These are phyloP conservation scores for Apiotrichum gracile DNA, from an alignment of 1,284 basidiomycete species.

Conservation along the genomic window DNA sequence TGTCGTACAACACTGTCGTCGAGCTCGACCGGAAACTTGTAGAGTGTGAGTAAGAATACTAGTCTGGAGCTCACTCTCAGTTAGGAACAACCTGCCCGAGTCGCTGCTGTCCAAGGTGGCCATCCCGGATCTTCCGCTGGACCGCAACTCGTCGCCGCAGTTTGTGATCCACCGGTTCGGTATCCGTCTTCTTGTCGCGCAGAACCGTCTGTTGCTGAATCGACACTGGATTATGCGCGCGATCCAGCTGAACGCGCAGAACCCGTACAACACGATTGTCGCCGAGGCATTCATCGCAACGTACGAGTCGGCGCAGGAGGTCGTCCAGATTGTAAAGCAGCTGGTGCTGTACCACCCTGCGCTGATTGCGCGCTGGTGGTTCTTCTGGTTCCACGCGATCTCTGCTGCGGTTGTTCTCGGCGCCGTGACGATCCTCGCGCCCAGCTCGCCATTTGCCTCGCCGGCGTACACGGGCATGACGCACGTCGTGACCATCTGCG, in stretches of 20 bases:
- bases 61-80: conserved; percentile 7
- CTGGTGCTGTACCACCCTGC: conserved; percentile 44
- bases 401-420: conserved; percentile 41
- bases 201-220: conserved; percentile 42
- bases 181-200: conserved; percentile 40
- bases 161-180: conserved; percentile 42
- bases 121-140: conserved; percentile 37
- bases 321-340: conserved; percentile 42
- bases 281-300: conserved; percentile 37
- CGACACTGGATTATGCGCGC: conserved; percentile 41
- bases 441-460: conserved; percentile 36
- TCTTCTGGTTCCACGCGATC: conserved; percentile 47
- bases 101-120: conserved; percentile 29
- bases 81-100: conserved; percentile 36
- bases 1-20: conserved; percentile 28
- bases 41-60: conserved; percentile 27
- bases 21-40: conserved; percentile 38
- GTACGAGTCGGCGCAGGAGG: conserved; percentile 43
- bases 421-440: conserved; percentile 41
- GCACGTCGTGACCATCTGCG: conserved; percentile 38
- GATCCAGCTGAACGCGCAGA: conserved; percentile 31
- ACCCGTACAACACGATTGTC: conserved; percentile 31
- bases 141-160: conserved; percentile 36
- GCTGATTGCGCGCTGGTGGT: conserved; percentile 43
- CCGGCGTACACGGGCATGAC: conserved; percentile 38